phyloP scores from a whole-genome alignment of 2,329 filamentous ascomycete species.

The Clonostachys rosea region DNA sequence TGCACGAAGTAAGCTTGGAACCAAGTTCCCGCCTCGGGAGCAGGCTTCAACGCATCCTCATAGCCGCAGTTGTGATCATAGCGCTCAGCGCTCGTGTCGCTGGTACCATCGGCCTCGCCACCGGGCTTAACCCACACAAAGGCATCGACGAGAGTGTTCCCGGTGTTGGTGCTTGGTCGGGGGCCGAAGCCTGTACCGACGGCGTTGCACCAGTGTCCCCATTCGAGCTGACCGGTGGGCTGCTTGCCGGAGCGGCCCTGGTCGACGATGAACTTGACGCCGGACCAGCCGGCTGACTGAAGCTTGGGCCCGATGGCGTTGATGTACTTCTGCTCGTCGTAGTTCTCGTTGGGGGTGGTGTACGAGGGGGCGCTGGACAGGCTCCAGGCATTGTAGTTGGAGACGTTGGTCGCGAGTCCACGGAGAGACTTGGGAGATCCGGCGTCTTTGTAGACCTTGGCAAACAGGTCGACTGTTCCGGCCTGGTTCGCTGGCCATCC shows the following conservation, averaged over 20 bases:
- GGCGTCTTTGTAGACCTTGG: slow-evolving; percentile 42
- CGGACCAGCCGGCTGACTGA: slow-evolving; percentile 32
- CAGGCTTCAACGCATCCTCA: slow-evolving; percentile 49
- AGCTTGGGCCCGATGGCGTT: slow-evolving; percentile 62
- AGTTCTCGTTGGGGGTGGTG: slow-evolving; percentile 40
- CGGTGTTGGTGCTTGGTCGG: slow-evolving; percentile 58
- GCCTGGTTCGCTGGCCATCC: slow-evolving; percentile 50
- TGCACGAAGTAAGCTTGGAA: slow-evolving; percentile 58
- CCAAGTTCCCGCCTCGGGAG: slow-evolving; percentile 57
- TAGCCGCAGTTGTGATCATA: slow-evolving; percentile 40
- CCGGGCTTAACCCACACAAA: slow-evolving; percentile 71
- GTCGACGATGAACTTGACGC: slow-evolving; percentile 43
- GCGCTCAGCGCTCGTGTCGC: slow-evolving; percentile 36
- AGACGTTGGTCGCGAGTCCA: slow-evolving; percentile 53
- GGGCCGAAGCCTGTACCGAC: slow-evolving; percentile 58
- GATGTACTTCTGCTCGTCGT: slow-evolving; percentile 53
- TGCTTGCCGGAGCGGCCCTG: slow-evolving; percentile 50
- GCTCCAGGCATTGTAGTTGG: slow-evolving; percentile 51
- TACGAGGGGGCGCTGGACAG: slow-evolving; percentile 35
- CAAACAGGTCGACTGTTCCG: slow-evolving; percentile 40
- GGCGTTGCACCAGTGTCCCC: slow-evolving; percentile 68
- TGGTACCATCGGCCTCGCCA: slow-evolving; percentile 49
- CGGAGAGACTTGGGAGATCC: slow-evolving; percentile 44
- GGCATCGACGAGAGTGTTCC: slow-evolving; percentile 53
- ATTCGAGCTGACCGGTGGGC: slow-evolving; percentile 53